These are phyloP conservation scores for Irpex sp. DNA, from an alignment of 1,284 basidiomycete species.

Conservation along the genomic window DNA sequence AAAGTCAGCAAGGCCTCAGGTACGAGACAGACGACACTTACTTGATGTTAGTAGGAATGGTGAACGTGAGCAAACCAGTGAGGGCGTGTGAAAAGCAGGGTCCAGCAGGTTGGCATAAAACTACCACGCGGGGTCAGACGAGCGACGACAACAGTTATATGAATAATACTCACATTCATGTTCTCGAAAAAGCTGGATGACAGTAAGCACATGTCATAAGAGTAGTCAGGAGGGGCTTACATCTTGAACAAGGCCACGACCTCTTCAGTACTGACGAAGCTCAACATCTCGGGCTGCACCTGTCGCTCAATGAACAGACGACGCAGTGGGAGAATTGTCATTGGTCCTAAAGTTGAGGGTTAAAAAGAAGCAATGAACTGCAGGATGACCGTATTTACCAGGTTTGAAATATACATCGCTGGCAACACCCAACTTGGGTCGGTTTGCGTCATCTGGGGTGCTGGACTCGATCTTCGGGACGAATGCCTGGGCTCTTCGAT, in stretches of 20 bases:
- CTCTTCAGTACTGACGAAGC: slow-evolving; percentile 78
- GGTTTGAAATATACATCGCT: slow-evolving; percentile 94
- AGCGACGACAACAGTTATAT: not conserved
- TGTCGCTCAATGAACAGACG: slow-evolving; percentile 88
- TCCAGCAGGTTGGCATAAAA: slow-evolving; percentile 76
- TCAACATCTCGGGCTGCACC: slow-evolving; percentile 87
- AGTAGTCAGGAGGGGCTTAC: slow-evolving; percentile 41
- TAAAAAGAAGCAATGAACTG: not conserved
- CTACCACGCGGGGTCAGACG: slow-evolving; percentile 32
- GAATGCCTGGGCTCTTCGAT: slow-evolving; percentile 54
- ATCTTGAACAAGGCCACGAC: slow-evolving; percentile 91
- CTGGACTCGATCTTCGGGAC: slow-evolving; percentile 18
- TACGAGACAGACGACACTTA: slow-evolving; percentile 39
- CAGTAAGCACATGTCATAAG: slow-evolving; percentile 12
- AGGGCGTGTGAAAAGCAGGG: slow-evolving; percentile 86
- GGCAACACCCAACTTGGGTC: slow-evolving; percentile 73
- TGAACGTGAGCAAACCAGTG: slow-evolving; percentile 86
- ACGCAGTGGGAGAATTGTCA: slow-evolving; percentile 83
- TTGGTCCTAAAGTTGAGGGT: slow-evolving; percentile 54
- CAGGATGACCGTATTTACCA: slow-evolving; percentile 41
- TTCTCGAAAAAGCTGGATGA: slow-evolving; percentile 67
- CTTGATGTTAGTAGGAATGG: slow-evolving; percentile 92
- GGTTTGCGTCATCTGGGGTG: slow-evolving; percentile 18
- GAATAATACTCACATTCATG: slow-evolving; percentile 54
- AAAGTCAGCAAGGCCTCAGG: not conserved